Evolutionary conservation across 2,329 filamentous ascomycete genomes (phyloP), one percentile per base, ranked within the genome.

Genomic region (Bipolaris zeicola): DNA sequence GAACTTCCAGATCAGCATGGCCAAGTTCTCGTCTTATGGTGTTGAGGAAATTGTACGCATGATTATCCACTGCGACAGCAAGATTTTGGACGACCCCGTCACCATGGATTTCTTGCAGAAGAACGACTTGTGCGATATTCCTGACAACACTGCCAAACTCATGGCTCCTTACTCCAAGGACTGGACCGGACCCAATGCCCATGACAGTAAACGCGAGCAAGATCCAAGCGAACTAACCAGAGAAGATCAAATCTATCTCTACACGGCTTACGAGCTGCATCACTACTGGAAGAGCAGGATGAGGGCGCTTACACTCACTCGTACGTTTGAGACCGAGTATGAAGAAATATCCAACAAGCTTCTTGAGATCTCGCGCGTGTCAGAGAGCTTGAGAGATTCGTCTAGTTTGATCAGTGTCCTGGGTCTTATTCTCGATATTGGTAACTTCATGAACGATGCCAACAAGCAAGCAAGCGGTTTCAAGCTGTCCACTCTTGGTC

Each of bases 391-490:
- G 52, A 87, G 94, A 45, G 92, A 96, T 72, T 97, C 93, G 1
- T 92, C 96, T 24, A 90, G 92, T 24, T 80, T 99, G 68, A 96
- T 98, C 89, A 97, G 96, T 64, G 92, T 99, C 44, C 86, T 99
- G 54, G 93, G 94, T 57, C 84, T 98, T 60, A 99, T 99, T 77
- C 82, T 99, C 68, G 94, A 97, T 76, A 96, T 99, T 71, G 95
- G 95, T 77, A 99, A 99, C 78, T 99, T 96, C 83, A 99, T 99
- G 95, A 99, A 99, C 81, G 95, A 98, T 74, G 89, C 93, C 52
- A 98, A 97, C 80, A 99, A 99, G 80, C 95, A 98, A 79, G 95
- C 95, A 3, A 91, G 89, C 55, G 95, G 95, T 61, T 99, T 99
- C 88, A 99, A 99, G 81, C 86, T 99, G 13, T 95, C 92, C 72